Evolutionary conservation across 108 stramenopile genomes (phyloP).

Genomic region (Fragilariopsis cylindrus): DNA sequence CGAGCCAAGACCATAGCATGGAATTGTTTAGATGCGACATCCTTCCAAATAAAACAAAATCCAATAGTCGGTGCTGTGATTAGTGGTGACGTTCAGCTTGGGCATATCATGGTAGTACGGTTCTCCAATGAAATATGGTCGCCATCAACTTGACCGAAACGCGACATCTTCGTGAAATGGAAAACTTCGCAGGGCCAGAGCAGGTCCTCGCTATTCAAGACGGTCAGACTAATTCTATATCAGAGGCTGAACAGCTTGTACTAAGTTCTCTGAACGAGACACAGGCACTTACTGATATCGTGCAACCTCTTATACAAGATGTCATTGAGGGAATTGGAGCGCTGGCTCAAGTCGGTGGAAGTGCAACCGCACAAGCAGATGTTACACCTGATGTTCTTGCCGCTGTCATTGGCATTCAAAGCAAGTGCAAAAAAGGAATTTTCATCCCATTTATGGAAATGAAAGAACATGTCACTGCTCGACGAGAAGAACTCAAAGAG

Average conservation of each 20-base stretch:
- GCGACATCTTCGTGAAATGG: constrained; percentile 57
- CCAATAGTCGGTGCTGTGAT: constrained; percentile 58
- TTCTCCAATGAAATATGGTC: constrained; percentile 46
- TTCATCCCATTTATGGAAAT: constrained; percentile 69
- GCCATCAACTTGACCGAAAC: constrained; percentile 66
- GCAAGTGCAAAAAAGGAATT: constrained; percentile 65
- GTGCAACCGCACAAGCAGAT: constrained; percentile 48
- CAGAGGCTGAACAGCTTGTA: constrained; percentile 33
- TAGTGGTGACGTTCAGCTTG: constrained; percentile 64
- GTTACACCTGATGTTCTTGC: constrained; percentile 61
- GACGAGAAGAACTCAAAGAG: constrained; percentile 42
- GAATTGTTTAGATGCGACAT: constrained; percentile 48
- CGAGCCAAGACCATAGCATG: constrained; percentile 57
- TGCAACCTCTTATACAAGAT: constrained; percentile 52
- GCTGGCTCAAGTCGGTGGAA: constrained; percentile 75
- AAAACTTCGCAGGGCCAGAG: constrained; percentile 18
- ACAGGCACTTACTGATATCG: constrained; percentile 49
- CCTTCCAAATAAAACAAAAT: constrained; percentile 6
- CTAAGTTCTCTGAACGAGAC: constrained; percentile 38
- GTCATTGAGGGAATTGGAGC: constrained; percentile 52
- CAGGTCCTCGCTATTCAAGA: constrained; percentile 33
- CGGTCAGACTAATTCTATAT: not conserved
- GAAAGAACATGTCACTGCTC: constrained; percentile 44
- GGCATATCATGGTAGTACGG: constrained; percentile 64
- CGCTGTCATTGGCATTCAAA: constrained; percentile 55